Conservation (phyloP, 805 yeast species). For the Yarrowia hollandica region DNA sequence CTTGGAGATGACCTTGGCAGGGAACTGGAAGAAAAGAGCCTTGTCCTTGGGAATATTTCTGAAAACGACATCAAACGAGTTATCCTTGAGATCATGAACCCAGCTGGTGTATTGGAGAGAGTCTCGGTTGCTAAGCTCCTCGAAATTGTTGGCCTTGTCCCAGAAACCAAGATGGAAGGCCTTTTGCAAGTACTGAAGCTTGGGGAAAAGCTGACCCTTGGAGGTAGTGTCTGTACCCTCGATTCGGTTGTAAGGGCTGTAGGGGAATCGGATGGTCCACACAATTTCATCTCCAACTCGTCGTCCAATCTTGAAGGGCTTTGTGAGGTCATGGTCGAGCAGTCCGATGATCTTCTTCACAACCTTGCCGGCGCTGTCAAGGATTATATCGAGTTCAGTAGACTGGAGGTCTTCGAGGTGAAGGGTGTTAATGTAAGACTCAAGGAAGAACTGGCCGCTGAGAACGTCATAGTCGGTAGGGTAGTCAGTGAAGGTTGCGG, state of each 20-base stretch:
- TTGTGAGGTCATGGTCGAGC: background rate
- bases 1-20: background rate
- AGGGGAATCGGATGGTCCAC: background rate
- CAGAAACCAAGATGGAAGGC: background rate
- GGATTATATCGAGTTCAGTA: background rate
- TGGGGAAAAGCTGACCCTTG: constrained; percentile 9
- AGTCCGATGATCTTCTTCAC: background rate
- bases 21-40: background rate
- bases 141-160: background rate
- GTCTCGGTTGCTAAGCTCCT: background rate
- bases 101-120: background rate
- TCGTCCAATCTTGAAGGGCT: background rate
- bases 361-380: too few relatives aligned
- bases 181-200: background rate
- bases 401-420: background rate
- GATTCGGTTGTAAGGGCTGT: constrained; percentile 4
- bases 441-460: background rate
- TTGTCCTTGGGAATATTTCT: background rate
- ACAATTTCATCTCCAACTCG: background rate
- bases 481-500: background rate
- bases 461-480: background rate
- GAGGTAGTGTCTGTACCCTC: background rate
- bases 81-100: background rate
- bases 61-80: background rate
- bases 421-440: background rate